Evolutionary conservation across 2,329 filamentous ascomycete species (phyloP).

Genomic region (Pseudocercospora cruenta): DNA sequence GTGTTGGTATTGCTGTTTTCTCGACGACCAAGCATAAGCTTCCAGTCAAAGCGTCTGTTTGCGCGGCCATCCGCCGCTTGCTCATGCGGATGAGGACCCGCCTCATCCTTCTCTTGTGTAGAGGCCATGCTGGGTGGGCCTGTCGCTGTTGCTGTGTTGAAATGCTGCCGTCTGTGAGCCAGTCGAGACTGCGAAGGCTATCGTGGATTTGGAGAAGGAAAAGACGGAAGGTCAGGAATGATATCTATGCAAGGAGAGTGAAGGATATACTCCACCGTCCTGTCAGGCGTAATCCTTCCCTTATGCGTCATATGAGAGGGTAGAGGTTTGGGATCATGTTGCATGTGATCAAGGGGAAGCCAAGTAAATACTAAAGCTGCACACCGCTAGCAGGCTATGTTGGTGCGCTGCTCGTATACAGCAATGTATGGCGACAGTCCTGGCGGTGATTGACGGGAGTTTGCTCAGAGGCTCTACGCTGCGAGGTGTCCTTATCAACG

Average conservation of each 20-base stretch:
- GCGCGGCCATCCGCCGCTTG: slow-evolving; percentile 16
- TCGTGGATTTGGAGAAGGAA: neutral
- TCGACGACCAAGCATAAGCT: slow-evolving; percentile 24
- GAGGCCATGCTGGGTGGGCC: neutral
- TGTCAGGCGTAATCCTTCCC: neutral
- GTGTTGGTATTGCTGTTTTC: slow-evolving; percentile 9
- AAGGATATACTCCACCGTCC: neutral
- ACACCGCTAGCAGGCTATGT: neutral
- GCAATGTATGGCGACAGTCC: neutral
- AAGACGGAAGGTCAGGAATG: neutral
- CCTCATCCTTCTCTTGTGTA: neutral
- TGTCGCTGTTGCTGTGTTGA: neutral
- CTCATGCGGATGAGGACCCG: neutral
- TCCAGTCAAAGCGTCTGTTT: slow-evolving; percentile 31
- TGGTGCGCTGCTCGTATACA: neutral
- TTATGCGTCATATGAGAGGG: neutral
- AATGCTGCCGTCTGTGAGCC: neutral
- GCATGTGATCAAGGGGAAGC: neutral
- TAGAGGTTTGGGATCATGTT: neutral
- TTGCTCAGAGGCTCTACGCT: neutral
- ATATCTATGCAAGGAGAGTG: slow-evolving; percentile 3
- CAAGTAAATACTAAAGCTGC: neutral
- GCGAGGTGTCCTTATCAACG: neutral
- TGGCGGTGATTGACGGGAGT: neutral
- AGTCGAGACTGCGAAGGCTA: neutral